These are phyloP conservation scores for Neurospora sp. DNA, from an alignment of 495 filamentous ascomycete species.

Conservation along the genomic window DNA sequence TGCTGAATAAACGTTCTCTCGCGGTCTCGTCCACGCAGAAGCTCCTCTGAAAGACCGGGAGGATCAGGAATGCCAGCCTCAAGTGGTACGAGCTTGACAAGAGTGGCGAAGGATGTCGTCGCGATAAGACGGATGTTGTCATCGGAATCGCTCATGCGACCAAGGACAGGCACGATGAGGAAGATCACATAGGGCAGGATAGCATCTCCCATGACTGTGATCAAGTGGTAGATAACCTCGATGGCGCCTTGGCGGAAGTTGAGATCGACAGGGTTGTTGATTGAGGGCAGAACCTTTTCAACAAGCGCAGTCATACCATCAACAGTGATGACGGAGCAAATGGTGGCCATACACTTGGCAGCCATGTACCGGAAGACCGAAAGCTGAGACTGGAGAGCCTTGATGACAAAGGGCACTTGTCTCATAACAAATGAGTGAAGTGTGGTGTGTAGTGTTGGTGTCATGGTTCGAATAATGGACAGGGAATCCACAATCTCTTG, in stretches of 20 bases:
- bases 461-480: constrained; percentile 82
- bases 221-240: constrained; percentile 89
- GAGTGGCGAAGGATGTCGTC: constrained; percentile 91
- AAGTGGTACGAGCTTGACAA: constrained; percentile 97
- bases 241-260: constrained; percentile 85
- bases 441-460: constrained; percentile 66
- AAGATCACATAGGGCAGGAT: constrained; percentile 98
- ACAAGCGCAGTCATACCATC: constrained; percentile 94
- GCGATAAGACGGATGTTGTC: constrained; percentile 89
- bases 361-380: constrained; percentile 93
- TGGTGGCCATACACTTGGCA: constrained; percentile 92
- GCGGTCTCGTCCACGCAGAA: constrained; percentile 80
- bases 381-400: constrained; percentile 72
- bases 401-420: constrained; percentile 78
- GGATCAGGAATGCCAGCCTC: constrained; percentile 97
- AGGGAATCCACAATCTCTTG: constrained; percentile 90
- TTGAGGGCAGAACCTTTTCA: constrained; percentile 80
- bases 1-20: constrained; percentile 95
- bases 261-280: constrained; percentile 78
- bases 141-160: constrained; percentile 98
- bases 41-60: constrained; percentile 76
- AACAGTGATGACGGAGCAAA: constrained; percentile 91
- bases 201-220: constrained; percentile 93
- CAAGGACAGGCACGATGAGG: constrained; percentile 94
- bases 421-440: constrained; percentile 68